Conservation (phyloP, 495 filamentous ascomycete genomes). For the Trichoderma gamsii region DNA sequence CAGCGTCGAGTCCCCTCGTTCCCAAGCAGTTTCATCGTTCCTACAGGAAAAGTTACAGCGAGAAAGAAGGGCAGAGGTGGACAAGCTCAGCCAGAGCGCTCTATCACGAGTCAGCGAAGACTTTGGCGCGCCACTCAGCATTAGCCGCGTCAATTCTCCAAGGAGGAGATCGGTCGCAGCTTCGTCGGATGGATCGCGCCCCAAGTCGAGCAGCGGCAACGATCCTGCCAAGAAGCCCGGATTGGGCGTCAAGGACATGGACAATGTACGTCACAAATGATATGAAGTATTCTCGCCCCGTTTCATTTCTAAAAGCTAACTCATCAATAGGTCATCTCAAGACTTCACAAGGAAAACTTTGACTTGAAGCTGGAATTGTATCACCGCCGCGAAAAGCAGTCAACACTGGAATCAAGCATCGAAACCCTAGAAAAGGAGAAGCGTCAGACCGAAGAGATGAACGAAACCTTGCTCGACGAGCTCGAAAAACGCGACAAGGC, state of each 20-base stretch:
- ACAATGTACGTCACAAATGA: conserved; percentile 30
- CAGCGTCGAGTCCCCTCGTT: conserved; percentile 22
- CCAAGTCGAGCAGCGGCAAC: conserved; percentile 26
- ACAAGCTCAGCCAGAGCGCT: conserved; percentile 16
- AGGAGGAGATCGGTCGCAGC: conserved; percentile 9
- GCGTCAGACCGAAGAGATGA: conserved; percentile 50
- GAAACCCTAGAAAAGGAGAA: conserved; percentile 52
- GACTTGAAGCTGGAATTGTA: conserved; percentile 81
- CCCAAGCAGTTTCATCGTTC: conserved; percentile 33
- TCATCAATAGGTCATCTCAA: conserved; percentile 37
- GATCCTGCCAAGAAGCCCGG: conserved; percentile 35
- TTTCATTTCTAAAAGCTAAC: not conserved
- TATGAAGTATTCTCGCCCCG: conserved; percentile 1
- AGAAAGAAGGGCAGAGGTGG: conserved; percentile 37
- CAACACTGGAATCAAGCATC: conserved; percentile 52
- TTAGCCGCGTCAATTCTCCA: conserved; percentile 29
- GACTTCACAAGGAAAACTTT: conserved; percentile 81
- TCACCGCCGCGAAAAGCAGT: conserved; percentile 58
- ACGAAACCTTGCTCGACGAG: conserved; percentile 62
- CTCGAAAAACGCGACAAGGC: conserved; percentile 72
- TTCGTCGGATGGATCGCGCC: conserved; percentile 28
- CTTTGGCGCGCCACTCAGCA: conserved; percentile 25
- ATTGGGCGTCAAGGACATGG: conserved; percentile 43
- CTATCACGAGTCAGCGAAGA: conserved; percentile 23
- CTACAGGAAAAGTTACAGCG: conserved; percentile 47